Base-by-base conservation (phyloP, 2,329 filamentous ascomycete genomes). In the Metarhizium anisopliae region DNA sequence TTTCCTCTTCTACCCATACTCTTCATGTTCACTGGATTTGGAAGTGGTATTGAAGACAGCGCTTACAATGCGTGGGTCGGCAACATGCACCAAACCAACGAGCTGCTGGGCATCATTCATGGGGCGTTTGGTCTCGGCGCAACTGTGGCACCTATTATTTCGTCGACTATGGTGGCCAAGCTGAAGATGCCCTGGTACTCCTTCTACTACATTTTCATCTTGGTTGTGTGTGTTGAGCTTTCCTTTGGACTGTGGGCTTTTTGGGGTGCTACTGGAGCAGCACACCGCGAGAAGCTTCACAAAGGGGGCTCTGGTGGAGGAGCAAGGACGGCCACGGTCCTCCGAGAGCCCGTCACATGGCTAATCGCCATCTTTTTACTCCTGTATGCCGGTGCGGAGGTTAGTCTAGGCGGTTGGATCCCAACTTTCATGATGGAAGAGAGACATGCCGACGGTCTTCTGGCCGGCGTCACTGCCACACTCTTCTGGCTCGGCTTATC, bases 401-500 rank as follows among this genome's bases (percentile, higher is more conserved):
- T 90, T 58, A 83, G 82, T 0, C 74, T 91, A 2, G 86, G 86
- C 10, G 73, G 89, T 16, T 94, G 89, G 89, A 86, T 95, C 59
- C 85, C 90, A 51, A 86, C 85, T 0, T 95, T 95, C 67, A 95
- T 95, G 89, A 83, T 92, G n/a, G 76, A 81, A 20, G 84, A 91
- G 29, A 81, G 91, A 14, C 69, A 85, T 42, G 89, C 85, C 3
- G 78, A 76, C 29, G 74, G 83, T 0, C 93, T 94, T 64, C 78
- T 84, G 2, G 85, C 86, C 38, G 90, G 90, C 2, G 82, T 94
- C 72, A 84, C 83, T 0, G 85, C 84, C 0, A 93, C 89, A 0
- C 85, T 89, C 0, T 95, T 93, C 72, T 95, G 90, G 90, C 79
- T 90, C 47, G 90, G 90, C 0, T 77, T 95, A 59, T 92, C 89